Evolutionary conservation across 192 early-diverging fungal genomes (phyloP).

Genomic region (Entophlyctis helioformis): DNA sequence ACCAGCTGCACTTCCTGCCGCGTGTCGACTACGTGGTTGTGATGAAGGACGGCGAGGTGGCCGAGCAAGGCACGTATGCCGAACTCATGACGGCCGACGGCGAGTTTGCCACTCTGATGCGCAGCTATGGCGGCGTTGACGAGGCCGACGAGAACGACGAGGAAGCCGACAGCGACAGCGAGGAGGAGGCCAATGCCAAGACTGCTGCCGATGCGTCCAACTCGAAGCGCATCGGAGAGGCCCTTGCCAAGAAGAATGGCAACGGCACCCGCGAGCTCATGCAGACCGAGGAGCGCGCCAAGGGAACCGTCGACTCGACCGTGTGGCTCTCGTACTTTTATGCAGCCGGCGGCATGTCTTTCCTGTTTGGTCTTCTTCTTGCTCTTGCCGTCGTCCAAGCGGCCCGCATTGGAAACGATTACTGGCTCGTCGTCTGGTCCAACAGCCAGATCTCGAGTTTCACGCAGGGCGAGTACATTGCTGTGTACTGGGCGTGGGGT

Average conservation of each 20-base stretch:
- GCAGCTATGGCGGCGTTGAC: conserved; percentile 46
- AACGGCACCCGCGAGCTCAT: conserved; percentile 44
- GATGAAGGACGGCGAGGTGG: conserved; percentile 59
- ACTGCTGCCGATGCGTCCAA: too few relatives aligned
- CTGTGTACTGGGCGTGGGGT: conserved; percentile 50
- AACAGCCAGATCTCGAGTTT: not conserved
- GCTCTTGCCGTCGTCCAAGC: conserved; percentile 31
- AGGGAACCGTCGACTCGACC: conserved; percentile 54
- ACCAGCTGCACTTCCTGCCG: conserved; percentile 66
- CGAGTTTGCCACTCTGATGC: conserved; percentile 49
- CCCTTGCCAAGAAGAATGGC: too few relatives aligned
- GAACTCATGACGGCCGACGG: conserved; percentile 49
- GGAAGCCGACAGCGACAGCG: conserved; percentile 24
- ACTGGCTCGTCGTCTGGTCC: conserved; percentile 4
- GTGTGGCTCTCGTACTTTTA: conserved; percentile 64
- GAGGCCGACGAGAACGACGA: conserved; percentile 30
- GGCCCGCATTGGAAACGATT: conserved; percentile 33
- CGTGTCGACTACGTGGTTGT: conserved; percentile 59
- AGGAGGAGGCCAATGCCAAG: conserved; percentile 18
- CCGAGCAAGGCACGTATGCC: conserved; percentile 48
- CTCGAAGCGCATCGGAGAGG: too few relatives aligned
- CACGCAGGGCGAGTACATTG: conserved; percentile 36
- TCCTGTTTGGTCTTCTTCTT: conserved; percentile 23
- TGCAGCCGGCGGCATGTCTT: conserved; percentile 28
- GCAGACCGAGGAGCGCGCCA: conserved; percentile 65